A percentile compares a stretch with the other conserved stretches of the same genome.
Evolutionary conservation across 176 grass and related monocot species (phyloP).

Genomic region (Oryza longistaminata): DNA sequence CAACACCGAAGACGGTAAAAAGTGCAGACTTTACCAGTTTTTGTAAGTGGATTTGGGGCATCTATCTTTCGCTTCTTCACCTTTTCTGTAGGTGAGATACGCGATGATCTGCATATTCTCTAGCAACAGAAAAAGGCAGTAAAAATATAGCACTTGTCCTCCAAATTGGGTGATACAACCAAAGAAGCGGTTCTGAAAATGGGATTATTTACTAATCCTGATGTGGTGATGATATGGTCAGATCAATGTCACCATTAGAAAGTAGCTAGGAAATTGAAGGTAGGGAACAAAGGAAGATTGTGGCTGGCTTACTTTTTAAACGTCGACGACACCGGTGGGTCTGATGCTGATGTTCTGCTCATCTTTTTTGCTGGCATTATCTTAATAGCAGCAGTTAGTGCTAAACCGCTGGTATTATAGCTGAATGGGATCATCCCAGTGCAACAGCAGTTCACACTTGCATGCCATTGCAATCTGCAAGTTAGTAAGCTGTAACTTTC

Average conservation of each 20-base stretch:
- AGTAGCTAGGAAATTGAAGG: neutral
- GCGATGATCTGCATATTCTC: neutral
- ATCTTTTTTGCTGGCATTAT: neutral
- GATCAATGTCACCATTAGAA: neutral
- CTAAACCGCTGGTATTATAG: neutral
- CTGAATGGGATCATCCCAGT: conserved; percentile 28
- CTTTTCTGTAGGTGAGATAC: neutral
- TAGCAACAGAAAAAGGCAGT: neutral
- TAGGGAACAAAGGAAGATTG: conserved; percentile 8
- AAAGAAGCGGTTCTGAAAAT: neutral
- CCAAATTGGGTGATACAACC: neutral
- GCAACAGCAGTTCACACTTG: conserved; percentile 37
- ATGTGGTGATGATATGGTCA: neutral
- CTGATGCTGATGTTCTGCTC: neutral
- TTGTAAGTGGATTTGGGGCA: neutral
- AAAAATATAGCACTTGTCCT: too few species aligned
- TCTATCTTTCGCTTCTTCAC: neutral
- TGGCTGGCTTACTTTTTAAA: conserved; percentile 15
- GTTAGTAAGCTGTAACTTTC: conserved; percentile 27
- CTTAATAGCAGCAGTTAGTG: conserved; percentile 1
- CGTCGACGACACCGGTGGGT: conserved; percentile 31
- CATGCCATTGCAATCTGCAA: neutral
- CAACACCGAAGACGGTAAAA: neutral
- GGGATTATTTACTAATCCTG: neutral
- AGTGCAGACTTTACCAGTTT: neutral